Evolutionary conservation across 2,329 filamentous ascomycete species (phyloP), one percentile per base, ranked within the genome.

Genomic region (Penicillium sp.): DNA sequence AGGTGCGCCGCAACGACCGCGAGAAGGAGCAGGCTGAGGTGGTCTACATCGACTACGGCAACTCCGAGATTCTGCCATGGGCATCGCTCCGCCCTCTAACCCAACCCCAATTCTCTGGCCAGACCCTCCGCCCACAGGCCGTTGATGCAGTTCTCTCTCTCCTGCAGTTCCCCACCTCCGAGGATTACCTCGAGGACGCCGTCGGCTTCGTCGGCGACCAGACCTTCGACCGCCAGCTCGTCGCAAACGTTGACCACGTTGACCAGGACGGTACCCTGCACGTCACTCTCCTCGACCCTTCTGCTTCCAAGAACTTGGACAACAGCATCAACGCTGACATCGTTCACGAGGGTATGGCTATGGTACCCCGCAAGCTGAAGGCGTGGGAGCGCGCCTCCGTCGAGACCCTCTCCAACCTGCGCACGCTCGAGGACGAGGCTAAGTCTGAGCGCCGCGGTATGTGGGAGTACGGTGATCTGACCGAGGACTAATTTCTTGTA

Each of bases 391-490:
- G 89, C 58, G 86, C 86, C 9, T 90, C 90, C 46, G 83, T 84
- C 57, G 83, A 89, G 35, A 86, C 92, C 43, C 77, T 96, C 62
- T 84, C 86, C 74, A 84, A 85, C 67, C 79, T 97, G 61, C 87
- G 85, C 70, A 84, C 89, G 74, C 84, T 89, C 51, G 89, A 96
- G 80, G 81, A 83, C 37, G 82, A 88, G 74, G 93, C 93, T 5
- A 96, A 95, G 84, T 81, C 84, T 55, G 86, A 87, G 57, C 86
- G 92, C 62, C 82, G 86, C 65, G 94, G 94, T 43, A 94, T 96
- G 84, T 99, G 93, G 93, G 94, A 99, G 83, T 99, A 97, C 77
- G 94, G 94, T 67, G 94, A 97, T 75, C 83, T 96, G 71, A 96
- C 91, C 15, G 93, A 96, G 80, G 91, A 96, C 71, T 92, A 86